phyloP scores from a whole-genome alignment of 352 stramenopile species.

The Phytophthora fragariaefolia region DNA sequence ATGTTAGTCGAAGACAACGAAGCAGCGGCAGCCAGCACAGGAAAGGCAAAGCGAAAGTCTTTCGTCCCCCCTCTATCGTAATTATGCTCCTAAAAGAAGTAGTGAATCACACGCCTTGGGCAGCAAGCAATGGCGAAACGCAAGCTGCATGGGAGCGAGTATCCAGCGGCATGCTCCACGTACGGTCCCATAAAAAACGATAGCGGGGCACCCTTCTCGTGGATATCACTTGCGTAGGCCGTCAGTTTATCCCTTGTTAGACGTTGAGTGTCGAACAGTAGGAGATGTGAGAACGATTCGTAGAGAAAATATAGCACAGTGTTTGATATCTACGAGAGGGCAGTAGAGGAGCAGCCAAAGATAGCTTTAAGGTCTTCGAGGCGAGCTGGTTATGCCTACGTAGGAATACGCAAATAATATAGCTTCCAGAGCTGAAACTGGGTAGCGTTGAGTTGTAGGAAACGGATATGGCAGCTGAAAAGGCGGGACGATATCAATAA shows the following conservation, averaged over 20 bases:
- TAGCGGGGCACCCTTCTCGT: slow-evolving; percentile 1
- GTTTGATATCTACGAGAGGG: slow-evolving; percentile 14
- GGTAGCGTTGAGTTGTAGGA: slow-evolving; percentile 1
- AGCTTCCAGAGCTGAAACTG: neutral
- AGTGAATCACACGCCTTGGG: slow-evolving; percentile 3
- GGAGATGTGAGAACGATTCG: neutral
- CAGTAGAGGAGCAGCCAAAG: neutral
- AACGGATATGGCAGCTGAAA: slow-evolving; percentile 8
- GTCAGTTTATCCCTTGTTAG: neutral
- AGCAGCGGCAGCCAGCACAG: neutral
- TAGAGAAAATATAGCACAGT: slow-evolving; percentile 4
- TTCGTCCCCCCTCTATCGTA: neutral
- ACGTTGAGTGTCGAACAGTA: neutral
- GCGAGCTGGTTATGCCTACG: slow-evolving; percentile 10
- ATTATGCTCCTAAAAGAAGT: neutral
- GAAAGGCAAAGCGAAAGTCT: slow-evolving; percentile 2
- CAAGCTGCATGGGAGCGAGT: neutral
- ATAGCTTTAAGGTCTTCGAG: slow-evolving; percentile 8
- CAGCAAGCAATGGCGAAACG: slow-evolving; percentile 2
- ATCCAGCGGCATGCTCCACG: slow-evolving; percentile 1
- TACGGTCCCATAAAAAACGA: slow-evolving; percentile 10
- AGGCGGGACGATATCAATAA: neutral
- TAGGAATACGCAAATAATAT: slow-evolving; percentile 12
- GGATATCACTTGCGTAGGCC: neutral
- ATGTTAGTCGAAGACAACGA: neutral